A percentile compares a stretch with the other conserved stretches of the same genome.
Evolutionary conservation across 2,329 filamentous ascomycete genomes (phyloP).

Genomic region (Fusarium sp.): DNA sequence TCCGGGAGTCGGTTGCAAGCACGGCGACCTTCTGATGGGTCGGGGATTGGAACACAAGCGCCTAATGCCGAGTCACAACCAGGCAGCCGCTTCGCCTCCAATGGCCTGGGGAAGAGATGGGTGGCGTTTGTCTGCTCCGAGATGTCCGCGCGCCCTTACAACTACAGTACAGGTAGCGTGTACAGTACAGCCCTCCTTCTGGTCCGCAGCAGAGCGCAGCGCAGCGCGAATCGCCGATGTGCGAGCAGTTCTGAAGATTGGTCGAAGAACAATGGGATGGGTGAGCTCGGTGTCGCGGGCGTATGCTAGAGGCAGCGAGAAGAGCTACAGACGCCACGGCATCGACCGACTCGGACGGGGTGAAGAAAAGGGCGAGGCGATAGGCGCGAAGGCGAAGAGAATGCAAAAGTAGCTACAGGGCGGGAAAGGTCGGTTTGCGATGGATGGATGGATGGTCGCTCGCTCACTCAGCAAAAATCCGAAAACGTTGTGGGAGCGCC

Average conservation of each 20-base stretch:
- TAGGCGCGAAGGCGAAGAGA: conserved; percentile 10
- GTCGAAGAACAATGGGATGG: background rate
- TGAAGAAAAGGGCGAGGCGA: background rate
- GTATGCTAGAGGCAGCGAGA: conserved; percentile 4
- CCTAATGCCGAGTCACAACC: conserved; percentile 13
- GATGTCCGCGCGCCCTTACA: conserved; percentile 29
- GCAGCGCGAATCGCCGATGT: conserved; percentile 1
- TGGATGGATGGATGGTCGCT: background rate
- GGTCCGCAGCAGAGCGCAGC: background rate
- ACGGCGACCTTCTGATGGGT: conserved; percentile 21
- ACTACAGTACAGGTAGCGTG: conserved; percentile 15
- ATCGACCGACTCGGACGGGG: background rate
- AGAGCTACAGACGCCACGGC: conserved; percentile 1
- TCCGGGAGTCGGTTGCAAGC: conserved; percentile 26
- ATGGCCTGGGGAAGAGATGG: background rate
- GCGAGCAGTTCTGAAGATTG: background rate
- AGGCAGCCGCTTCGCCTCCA: conserved; percentile 14
- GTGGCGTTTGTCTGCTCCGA: conserved; percentile 34
- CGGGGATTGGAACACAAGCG: conserved; percentile 28
- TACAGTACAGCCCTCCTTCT: conserved; percentile 16
- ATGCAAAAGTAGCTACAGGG: background rate
- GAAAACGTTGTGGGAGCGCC: conserved; percentile 5
- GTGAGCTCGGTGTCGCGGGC: conserved; percentile 4
- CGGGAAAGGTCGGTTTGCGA: background rate
- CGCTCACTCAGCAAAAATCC: conserved; percentile 7